Evolutionary conservation across 2,329 filamentous ascomycete genomes (phyloP).

Genomic region (Cladosporium sp.): DNA sequence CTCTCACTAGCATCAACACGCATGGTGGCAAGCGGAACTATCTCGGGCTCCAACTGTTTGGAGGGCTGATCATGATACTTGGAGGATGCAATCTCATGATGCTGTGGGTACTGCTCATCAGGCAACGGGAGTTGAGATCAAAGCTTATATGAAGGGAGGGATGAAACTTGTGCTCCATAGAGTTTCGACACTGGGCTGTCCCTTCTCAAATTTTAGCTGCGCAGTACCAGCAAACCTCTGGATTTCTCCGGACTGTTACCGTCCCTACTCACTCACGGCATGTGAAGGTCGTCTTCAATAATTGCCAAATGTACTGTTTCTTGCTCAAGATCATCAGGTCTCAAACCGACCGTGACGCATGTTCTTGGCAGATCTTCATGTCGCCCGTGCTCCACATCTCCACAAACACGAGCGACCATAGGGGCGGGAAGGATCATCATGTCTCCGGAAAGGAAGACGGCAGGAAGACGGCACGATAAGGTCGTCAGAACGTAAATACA

Average conservation of each 20-base stretch:
- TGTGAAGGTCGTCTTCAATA: background rate
- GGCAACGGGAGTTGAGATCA: conserved; percentile 28
- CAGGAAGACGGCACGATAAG: conserved; percentile 4
- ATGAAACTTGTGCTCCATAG: background rate
- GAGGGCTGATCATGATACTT: conserved; percentile 33
- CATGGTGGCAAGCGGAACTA: conserved; percentile 27
- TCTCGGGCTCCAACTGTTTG: conserved; percentile 36
- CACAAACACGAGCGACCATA: conserved; percentile 7
- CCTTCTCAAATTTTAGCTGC: background rate
- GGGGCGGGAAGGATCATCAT: conserved; percentile 10
- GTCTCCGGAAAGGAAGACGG: conserved; percentile 4
- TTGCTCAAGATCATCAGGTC: background rate
- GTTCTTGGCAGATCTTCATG: background rate
- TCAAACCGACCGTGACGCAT: background rate
- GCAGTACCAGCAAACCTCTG: background rate
- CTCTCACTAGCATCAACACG: conserved; percentile 33
- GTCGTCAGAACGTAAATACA: background rate
- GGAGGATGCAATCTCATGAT: conserved; percentile 31
- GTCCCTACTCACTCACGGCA: background rate
- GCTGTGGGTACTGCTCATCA: conserved; percentile 33
- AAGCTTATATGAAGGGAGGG: conserved; percentile 24
- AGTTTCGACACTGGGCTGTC: background rate
- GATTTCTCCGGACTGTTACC: background rate
- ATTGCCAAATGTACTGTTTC: background rate
- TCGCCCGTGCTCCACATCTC: background rate